Evolutionary conservation across 78 protist species (phyloP), one percentile per base, ranked within the genome.

Genomic region (Pigoraptor vietnamica): DNA sequence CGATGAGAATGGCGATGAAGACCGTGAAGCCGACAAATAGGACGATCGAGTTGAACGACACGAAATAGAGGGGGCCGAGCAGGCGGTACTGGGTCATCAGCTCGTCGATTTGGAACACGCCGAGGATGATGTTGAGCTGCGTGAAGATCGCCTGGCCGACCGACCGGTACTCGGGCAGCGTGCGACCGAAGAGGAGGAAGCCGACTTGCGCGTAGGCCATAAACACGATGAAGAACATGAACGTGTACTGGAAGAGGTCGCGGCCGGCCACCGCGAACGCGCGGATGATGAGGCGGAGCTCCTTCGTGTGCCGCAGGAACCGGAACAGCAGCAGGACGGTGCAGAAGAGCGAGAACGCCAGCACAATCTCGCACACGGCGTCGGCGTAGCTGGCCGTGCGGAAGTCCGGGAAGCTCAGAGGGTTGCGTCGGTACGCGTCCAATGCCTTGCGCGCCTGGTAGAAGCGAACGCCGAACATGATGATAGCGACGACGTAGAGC

Each of bases 1-100:
- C 83, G 90, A 34, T 40, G 40, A 92, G 6, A 33, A 92, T 92
- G 88, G 84, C 93, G 39, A 86, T 37, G 38, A 92, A 87, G 87
- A 92, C 55, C 9, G 39, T 55, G 55, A 92, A n/a, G 0, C 55
- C 37, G 37, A 56, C 37, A 38, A 92, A 92, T 10, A 23, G 48
- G 35, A 84, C 90, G 6, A 86, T 39, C 67, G 86, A 40, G 55
- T 84, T 79, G 86, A 92, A 92, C 33, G 84, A 23, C 29, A 92
- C 1, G 2, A 48, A 48, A 48, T 81, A 92, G 48, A 87, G 2
- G 67, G 93, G 93, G 24, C 93, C 93, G 25, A 92, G 35, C 55
- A 92, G 34, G 79, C 93, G 93, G 86, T 92, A 84, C 24, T 89
- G 32, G 9, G 0, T 29, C 36, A 2, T 38, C 1, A 87, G 9